Conservation (phyloP, 2,329 filamentous ascomycete genomes). For the Stemphylium beticola region DNA sequence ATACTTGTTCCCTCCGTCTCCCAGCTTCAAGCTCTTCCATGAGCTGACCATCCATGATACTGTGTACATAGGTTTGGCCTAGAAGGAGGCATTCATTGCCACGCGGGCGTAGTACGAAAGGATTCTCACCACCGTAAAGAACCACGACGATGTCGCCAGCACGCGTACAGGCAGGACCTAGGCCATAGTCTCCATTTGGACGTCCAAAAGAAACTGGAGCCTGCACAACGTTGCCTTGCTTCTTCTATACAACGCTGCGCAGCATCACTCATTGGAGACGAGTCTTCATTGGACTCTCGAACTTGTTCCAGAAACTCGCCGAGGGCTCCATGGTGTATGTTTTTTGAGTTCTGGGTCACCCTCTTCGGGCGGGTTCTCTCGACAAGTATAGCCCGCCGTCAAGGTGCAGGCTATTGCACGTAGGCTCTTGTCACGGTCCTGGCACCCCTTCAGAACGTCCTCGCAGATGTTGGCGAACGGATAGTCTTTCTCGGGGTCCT, state of each 20-base stretch:
- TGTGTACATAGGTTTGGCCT: slow-evolving; percentile 10
- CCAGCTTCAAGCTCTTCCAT: background rate
- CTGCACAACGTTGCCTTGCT: background rate
- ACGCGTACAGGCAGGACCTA: slow-evolving; percentile 8
- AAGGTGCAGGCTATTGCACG: too few species aligned
- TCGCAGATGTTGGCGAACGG: too few species aligned
- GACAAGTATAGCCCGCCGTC: too few species aligned
- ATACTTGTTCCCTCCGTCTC: background rate
- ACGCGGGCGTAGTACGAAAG: slow-evolving; percentile 1
- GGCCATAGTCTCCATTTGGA: background rate
- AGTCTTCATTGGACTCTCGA: too few species aligned
- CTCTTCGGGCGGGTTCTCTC: too few species aligned
- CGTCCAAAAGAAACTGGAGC: slow-evolving; percentile 4
- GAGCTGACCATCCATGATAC: slow-evolving; percentile 7
- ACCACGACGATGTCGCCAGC: slow-evolving; percentile 11
- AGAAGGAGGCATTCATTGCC: slow-evolving; percentile 4
- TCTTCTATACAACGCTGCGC: background rate
- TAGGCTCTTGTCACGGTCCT: too few species aligned
- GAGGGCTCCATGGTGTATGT: too few species aligned
- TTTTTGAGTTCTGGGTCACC: too few species aligned
- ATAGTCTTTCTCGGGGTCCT: too few species aligned
- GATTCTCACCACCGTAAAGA: slow-evolving; percentile 3
- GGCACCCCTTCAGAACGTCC: too few species aligned
- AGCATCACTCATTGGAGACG: background rate
- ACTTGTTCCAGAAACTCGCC: too few species aligned